These are phyloP conservation scores for Stachybotrys elegans DNA, from an alignment of 2,329 filamentous ascomycete species.

Conservation along the genomic window DNA sequence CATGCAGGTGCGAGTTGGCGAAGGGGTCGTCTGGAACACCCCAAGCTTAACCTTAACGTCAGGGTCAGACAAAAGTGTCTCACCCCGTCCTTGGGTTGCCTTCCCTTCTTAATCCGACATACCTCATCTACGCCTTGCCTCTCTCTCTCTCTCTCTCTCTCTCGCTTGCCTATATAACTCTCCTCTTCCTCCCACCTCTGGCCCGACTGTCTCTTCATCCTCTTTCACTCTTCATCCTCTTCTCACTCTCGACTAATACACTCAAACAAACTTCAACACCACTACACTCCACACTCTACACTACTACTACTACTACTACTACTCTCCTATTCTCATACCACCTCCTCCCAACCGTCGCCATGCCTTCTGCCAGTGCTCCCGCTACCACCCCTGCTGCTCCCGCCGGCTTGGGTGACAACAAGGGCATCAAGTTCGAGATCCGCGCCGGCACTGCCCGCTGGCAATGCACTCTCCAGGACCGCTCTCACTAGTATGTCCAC, in stretches of 20 bases:
- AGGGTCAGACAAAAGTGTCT: no score
- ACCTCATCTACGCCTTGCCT: no score
- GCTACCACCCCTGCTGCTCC: slow-evolving; percentile 6
- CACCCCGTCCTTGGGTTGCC: no score
- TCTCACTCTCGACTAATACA: no score
- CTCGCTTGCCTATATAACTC: neutral
- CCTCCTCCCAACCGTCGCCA: slow-evolving; percentile 4
- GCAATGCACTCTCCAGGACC: slow-evolving; percentile 39
- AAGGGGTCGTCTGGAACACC: no score
- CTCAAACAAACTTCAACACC: no score
- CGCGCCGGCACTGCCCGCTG: slow-evolving; percentile 34
- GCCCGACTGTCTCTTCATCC: neutral
- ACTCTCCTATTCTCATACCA: neutral
- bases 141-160: neutral
- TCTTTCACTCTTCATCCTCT: no score
- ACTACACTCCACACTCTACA: no score
- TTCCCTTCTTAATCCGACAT: no score
- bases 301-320: no score
- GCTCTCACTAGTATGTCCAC: slow-evolving; percentile 35
- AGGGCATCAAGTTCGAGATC: slow-evolving; percentile 41
- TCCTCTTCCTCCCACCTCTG: neutral
- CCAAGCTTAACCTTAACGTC: no score
- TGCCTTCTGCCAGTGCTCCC: slow-evolving; percentile 11
- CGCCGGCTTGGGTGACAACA: slow-evolving; percentile 27
- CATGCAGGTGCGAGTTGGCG: no score